phyloP scores from a whole-genome alignment of 2,329 filamentous ascomycete species.

The Truncatella angustata region DNA sequence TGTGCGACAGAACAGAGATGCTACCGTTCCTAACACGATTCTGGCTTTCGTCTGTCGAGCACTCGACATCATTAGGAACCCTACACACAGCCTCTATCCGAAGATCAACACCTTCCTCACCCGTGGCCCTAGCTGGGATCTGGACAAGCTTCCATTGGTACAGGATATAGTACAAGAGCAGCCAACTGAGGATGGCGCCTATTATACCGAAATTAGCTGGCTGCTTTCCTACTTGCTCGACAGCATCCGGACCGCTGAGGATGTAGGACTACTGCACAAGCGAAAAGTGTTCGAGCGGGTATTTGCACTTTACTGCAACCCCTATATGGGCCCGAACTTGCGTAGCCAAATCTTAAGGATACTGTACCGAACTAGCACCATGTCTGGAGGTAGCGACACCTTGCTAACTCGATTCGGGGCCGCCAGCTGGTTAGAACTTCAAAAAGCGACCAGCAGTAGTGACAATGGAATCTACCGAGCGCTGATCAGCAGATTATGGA shows the following conservation, averaged over 20 bases:
- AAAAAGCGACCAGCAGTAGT: constrained; percentile 17
- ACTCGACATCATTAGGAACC: constrained; percentile 69
- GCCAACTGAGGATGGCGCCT: constrained; percentile 34
- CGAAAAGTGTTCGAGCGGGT: constrained; percentile 51
- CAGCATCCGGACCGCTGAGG: constrained; percentile 23
- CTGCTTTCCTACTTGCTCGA: constrained; percentile 29
- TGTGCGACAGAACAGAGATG: constrained; percentile 37
- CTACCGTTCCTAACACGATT: constrained; percentile 64
- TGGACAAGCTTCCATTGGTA: constrained; percentile 71
- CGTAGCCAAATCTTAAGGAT: constrained; percentile 25
- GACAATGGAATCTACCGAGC: constrained; percentile 26
- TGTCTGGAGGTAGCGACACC: constrained; percentile 30
- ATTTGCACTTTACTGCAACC: constrained; percentile 32
- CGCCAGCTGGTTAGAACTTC: constrained; percentile 26
- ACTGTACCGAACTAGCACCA: constrained; percentile 25
- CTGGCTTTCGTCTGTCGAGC: constrained; percentile 73
- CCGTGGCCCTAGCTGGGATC: constrained; percentile 71
- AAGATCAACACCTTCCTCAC: constrained; percentile 86
- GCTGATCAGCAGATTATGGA: constrained; percentile 24
- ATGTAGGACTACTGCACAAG: constrained; percentile 28
- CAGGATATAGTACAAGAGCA: constrained; percentile 56
- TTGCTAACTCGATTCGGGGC: constrained; percentile 30
- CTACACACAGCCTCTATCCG: constrained; percentile 78
- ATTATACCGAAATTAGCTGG: constrained; percentile 31
- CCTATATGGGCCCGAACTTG: constrained; percentile 25